Evolutionary conservation across 192 early-diverging fungal species (phyloP).

Genomic region (Kappamyces sp.): DNA sequence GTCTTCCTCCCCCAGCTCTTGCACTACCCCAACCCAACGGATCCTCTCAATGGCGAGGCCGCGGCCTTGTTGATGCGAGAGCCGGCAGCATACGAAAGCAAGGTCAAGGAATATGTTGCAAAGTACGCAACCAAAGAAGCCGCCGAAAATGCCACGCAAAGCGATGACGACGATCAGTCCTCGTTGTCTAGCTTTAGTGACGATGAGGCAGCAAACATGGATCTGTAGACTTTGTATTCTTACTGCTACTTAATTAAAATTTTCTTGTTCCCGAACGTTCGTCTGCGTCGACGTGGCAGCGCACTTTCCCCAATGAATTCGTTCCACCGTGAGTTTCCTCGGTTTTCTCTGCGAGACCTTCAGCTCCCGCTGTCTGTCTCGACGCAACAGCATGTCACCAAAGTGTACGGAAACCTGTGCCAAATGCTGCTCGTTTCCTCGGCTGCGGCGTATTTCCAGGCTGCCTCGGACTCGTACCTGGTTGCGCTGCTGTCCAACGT

Average conservation of each 20-base stretch:
- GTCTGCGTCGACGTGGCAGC: no score
- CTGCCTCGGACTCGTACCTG: no score
- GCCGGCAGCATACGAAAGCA: conserved; percentile 77
- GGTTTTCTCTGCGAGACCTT: no score
- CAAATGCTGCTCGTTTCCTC: no score
- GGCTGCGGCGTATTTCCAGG: no score
- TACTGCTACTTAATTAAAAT: neutral
- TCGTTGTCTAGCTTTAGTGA: conserved; percentile 74
- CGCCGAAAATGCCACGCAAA: conserved; percentile 64
- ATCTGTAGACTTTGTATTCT: conserved; percentile 50
- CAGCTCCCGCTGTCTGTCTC: no score
- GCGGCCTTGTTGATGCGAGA: conserved; percentile 97
- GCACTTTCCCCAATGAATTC: no score
- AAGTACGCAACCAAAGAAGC: conserved; percentile 82
- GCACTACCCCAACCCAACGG: conserved; percentile 98
- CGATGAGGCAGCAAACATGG: conserved; percentile 77
- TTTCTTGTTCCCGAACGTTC: no score
- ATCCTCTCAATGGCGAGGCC: conserved; percentile 98
- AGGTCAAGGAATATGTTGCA: conserved; percentile 87
- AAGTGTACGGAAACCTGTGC: no score
- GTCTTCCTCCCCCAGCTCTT: conserved; percentile 96
- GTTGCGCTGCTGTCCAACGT: no score
- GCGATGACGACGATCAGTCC: conserved; percentile 53
- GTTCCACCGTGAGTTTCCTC: no score
- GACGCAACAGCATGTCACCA: no score